A percentile compares a stretch with the other conserved stretches of the same genome.
Evolutionary conservation across 75 land plant species (phyloP).

Genomic region (Isoetes taiwanensis): DNA sequence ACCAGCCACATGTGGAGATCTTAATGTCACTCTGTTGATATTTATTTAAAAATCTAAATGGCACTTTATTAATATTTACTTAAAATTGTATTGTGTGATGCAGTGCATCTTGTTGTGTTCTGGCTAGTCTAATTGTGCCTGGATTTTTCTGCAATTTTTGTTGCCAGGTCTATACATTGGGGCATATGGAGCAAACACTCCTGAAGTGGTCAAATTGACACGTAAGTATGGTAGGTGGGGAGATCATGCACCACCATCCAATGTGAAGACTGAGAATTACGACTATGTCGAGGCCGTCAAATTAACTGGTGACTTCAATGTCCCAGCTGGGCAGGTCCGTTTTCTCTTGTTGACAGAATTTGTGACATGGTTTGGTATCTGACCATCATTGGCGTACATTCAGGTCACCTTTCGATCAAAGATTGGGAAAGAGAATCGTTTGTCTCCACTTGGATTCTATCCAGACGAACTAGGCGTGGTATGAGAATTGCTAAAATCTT

Average conservation of each 20-base stretch:
- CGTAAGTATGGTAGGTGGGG: slow-evolving; percentile 93
- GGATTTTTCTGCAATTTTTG: not conserved
- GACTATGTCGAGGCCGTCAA: slow-evolving; percentile 5
- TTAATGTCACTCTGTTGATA: not conserved
- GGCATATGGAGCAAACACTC: slow-evolving; percentile 77
- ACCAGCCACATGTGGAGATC: not conserved
- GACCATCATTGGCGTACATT: not conserved
- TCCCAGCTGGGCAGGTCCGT: slow-evolving; percentile 3
- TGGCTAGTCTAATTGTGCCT: not conserved
- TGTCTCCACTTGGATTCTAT: not conserved
- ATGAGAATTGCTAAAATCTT: not conserved
- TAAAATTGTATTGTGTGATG: not conserved
- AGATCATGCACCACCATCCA: too few species aligned
- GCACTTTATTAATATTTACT: not conserved
- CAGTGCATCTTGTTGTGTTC: not conserved
- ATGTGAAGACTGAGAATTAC: slow-evolving; percentile 1
- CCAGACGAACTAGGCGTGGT: slow-evolving; percentile 3
- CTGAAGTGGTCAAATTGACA: slow-evolving; percentile 77
- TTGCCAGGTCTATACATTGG: slow-evolving; percentile 89
- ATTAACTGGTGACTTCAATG: not conserved
- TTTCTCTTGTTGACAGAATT: not conserved
- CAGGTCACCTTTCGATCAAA: slow-evolving; percentile 3
- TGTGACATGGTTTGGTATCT: not conserved
- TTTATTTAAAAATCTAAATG: too few species aligned
- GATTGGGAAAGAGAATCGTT: not conserved